These are phyloP conservation scores for Saturnispora ahearnii DNA, from an alignment of 805 yeast genomes.

Conservation along the genomic window DNA sequence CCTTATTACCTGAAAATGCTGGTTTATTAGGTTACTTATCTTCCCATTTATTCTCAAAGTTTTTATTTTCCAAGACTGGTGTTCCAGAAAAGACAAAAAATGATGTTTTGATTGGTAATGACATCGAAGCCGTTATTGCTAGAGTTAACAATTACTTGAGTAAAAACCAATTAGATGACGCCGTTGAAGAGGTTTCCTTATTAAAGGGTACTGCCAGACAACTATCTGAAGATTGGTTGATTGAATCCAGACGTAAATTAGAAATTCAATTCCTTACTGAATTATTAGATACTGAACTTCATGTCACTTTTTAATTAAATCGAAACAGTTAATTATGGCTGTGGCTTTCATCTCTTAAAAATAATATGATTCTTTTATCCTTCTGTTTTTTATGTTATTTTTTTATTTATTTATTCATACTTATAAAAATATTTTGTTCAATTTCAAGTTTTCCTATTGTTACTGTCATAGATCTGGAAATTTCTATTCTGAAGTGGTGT, in stretches of 20 bases:
- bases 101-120: constrained; percentile 45
- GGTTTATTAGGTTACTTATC: constrained; percentile 89
- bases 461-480: no score
- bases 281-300: constrained; percentile 57
- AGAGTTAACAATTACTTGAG: constrained; percentile 69
- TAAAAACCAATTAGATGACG: constrained; percentile 71
- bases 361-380: background rate
- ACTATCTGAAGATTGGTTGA: constrained; percentile 86
- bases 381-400: background rate
- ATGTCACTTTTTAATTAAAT: constrained; percentile 22
- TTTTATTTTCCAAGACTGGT: constrained; percentile 73
- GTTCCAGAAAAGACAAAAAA: constrained; percentile 37
- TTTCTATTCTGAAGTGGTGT: no score
- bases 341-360: background rate
- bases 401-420: background rate
- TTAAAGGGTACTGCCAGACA: constrained; percentile 90
- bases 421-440: background rate
- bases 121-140: constrained; percentile 81
- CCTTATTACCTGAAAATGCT: constrained; percentile 89
- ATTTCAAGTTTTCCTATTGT: no score
- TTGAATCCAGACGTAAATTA: constrained; percentile 78
- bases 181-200: constrained; percentile 85
- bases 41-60: constrained; percentile 65
- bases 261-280: constrained; percentile 78
- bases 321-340: background rate